Conservation (phyloP, 2,329 filamentous ascomycete genomes). For the Cyanodermella asteris region DNA sequence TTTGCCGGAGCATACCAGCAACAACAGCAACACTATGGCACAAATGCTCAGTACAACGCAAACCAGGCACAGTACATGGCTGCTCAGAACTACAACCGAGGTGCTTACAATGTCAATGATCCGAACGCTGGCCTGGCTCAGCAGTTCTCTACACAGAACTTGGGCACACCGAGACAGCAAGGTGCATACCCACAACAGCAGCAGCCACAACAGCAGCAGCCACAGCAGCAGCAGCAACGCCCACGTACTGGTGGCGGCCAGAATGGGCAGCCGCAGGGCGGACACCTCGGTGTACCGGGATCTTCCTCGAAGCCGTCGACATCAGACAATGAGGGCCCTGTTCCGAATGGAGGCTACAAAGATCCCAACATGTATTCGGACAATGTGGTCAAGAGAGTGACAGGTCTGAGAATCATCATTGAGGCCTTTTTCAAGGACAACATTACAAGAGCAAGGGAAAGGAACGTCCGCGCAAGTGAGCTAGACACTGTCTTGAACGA, state of each 20-base stretch:
- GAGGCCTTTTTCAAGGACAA: conserved; percentile 92
- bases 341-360: no score
- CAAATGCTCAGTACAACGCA: conserved; percentile 36
- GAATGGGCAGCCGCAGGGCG: conserved; percentile 34
- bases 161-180: conserved; percentile 56
- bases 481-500: conserved; percentile 71
- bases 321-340: conserved; percentile 48
- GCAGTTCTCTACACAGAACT: conserved; percentile 92
- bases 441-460: conserved; percentile 82
- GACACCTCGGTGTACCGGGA: conserved; percentile 46
- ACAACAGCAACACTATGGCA: conserved; percentile 32
- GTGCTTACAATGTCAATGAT: conserved; percentile 42
- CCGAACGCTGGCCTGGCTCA: conserved; percentile 79
- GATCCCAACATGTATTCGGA: conserved; percentile 75
- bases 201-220: no score
- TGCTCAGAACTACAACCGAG: conserved; percentile 25
- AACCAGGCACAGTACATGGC: conserved; percentile 25
- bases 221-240: conserved; percentile 48
- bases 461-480: conserved; percentile 85
- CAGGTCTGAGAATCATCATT: conserved; percentile 42
- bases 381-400: conserved; percentile 54
- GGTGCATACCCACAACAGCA: no score
- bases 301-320: no score
- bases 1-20: conserved; percentile 15
- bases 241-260: conserved; percentile 58